Evolutionary conservation across 306 rosid genomes (phyloP).

Genomic region (Adenanthera pavonina): DNA sequence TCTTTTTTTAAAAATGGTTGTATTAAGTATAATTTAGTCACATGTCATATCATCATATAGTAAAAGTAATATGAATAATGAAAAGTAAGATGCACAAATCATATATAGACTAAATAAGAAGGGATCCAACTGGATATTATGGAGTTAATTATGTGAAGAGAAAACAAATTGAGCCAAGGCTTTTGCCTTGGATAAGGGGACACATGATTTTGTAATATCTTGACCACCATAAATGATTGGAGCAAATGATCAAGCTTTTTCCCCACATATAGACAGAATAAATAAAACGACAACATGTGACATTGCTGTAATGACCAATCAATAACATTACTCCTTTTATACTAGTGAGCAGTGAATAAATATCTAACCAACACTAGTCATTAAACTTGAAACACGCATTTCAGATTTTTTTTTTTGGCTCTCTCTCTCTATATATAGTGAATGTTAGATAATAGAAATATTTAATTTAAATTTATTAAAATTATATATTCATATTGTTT

Average conservation of each 20-base stretch:
- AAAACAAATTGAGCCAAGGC: neutral
- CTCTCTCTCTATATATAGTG: no score
- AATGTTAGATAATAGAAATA: no score
- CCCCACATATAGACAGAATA: neutral
- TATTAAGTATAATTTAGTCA: no score
- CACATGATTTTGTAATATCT: neutral
- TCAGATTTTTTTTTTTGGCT: no score
- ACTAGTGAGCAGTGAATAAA: no score
- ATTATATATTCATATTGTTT: no score
- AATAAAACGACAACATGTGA: no score
- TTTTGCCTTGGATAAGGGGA: neutral
- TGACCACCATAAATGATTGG: neutral
- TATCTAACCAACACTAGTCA: neutral
- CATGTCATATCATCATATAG: no score
- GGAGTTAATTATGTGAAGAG: neutral
- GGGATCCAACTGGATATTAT: constrained; percentile 12
- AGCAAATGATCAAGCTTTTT: neutral
- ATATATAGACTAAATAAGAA: no score
- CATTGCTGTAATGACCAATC: neutral
- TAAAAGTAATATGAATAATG: neutral
- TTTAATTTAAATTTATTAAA: no score
- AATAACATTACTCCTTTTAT: neutral
- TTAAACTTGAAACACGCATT: no score
- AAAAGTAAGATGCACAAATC: neutral
- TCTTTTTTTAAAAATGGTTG: no score